phyloP scores from a whole-genome alignment of 805 yeast genomes.

The Vanderwaltozyma tropicalis region DNA sequence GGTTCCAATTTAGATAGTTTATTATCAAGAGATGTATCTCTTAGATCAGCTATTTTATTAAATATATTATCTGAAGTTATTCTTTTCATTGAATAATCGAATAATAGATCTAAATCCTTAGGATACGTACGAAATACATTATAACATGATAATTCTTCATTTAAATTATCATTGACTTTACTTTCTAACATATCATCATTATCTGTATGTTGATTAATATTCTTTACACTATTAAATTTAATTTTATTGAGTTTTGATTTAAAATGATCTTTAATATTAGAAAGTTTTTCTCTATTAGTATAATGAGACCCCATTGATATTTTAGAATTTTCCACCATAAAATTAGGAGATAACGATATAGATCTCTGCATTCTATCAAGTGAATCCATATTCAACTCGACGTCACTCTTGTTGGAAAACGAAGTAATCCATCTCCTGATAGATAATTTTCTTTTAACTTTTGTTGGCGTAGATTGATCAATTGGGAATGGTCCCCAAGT shows the following conservation, averaged over 20 bases:
- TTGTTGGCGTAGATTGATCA: neutral
- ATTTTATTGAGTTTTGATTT: neutral
- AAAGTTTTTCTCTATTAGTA: neutral
- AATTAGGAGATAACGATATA: neutral
- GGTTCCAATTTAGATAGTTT: conserved; percentile 2
- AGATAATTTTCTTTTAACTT: neutral
- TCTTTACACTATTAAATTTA: neutral
- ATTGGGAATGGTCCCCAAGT: neutral
- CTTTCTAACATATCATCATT: neutral
- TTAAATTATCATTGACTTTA: neutral
- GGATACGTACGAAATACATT: conserved; percentile 10
- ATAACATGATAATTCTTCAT: conserved; percentile 7
- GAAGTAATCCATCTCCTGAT: conserved; percentile 2
- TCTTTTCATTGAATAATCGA: conserved; percentile 12
- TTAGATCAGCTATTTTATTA: neutral
- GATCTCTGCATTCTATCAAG: neutral
- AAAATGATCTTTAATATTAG: neutral
- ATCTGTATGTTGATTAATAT: neutral
- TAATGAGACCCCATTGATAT: neutral
- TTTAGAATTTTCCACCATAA: no score
- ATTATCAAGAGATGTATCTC: neutral
- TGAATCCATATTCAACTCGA: neutral
- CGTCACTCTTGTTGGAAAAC: neutral
- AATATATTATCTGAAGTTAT: neutral
- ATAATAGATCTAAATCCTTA: conserved; percentile 10